Evolutionary conservation across 2,329 filamentous ascomycete species (phyloP), one percentile per base, ranked within the genome.

Genomic region (Cordyceps cateniannulata): DNA sequence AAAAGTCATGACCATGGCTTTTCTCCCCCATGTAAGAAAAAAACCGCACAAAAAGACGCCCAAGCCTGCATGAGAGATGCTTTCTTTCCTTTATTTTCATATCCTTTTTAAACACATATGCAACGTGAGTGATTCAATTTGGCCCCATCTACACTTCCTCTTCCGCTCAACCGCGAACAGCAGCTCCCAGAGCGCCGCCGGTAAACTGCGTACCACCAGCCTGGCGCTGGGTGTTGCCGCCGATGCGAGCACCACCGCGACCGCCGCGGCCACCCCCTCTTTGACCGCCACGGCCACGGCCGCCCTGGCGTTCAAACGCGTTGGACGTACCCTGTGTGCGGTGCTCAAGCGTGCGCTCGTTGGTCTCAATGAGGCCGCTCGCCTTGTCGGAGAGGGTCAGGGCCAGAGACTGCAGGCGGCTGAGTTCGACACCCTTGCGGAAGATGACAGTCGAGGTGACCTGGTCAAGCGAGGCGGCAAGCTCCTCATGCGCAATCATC

Each of bases 401-500:
- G 35, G 96, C 93, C 71, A 99, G 83, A 75, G 91, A 96, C 79
- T 99, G 95, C 66, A 99, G 85, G 68, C 96, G 87, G 71, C 91
- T 96, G 66, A 99, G 86, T 82, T 99, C 96, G 65, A 99, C 95
- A 62, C 95, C 96, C 87, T 99, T 98, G 77, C 95, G 89, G 90
- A 99, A 99, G 79, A 98, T 95, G 77, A 99, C 91, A 56, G 91
- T 96, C 67, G 90, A 88, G 70, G 96, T 97, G 77, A 99, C 93
- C 79, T 99, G 95, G 80, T 99, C 96, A 29, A 99, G 86, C 42
- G 95, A 96, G 48, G 95, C 95, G 10, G 90, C 91, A 54, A 99
- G 87, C 77, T 99, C 95, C 78, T 99, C 95, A 80, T 99, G 95
- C 70, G 92, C 96, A 76, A 99, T 98, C 95, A 99, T 99, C 82